Evolutionary conservation across 495 filamentous ascomycete genomes (phyloP).

Genomic region (Penicillium pancosmium): DNA sequence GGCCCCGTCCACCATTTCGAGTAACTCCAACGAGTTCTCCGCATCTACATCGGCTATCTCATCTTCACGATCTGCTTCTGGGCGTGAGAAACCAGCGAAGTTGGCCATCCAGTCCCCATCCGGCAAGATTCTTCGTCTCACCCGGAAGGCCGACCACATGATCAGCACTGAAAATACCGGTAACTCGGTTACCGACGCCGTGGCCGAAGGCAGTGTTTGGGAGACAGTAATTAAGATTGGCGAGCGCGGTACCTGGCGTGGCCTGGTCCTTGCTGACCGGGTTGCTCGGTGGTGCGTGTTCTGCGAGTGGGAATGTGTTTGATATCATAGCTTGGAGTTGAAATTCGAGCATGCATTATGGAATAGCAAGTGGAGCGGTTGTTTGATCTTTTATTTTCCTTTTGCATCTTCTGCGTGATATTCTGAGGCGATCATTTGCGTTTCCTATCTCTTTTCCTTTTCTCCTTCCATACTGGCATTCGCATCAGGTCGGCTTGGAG

Average conservation of each 20-base stretch:
- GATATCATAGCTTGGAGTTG: conserved; percentile 8
- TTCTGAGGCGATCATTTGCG: conserved; percentile 7
- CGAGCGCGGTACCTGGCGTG: conserved; percentile 88
- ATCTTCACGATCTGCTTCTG: conserved; percentile 52
- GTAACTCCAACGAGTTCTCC: conserved; percentile 47
- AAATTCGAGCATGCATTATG: conserved; percentile 6
- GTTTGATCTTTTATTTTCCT: conserved; percentile 13
- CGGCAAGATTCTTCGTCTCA: conserved; percentile 92
- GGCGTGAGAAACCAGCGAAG: conserved; percentile 85
- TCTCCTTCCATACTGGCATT: conserved; percentile 28
- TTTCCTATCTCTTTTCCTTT: conserved; percentile 9
- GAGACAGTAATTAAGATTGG: conserved; percentile 98
- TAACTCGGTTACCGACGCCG: conserved; percentile 52
- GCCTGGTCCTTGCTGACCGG: conserved; percentile 89
- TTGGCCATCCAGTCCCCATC: conserved; percentile 91
- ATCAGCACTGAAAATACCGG: conserved; percentile 48
- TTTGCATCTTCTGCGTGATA: conserved; percentile 4
- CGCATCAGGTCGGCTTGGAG: conserved; percentile 30
- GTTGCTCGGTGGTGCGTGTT: conserved; percentile 98
- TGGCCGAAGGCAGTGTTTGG: conserved; percentile 81
- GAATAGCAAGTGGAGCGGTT: conserved; percentile 7
- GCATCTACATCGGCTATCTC: conserved; percentile 55
- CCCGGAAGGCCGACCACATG: conserved; percentile 80
- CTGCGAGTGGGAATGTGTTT: conserved; percentile 83
- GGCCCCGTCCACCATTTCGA: conserved; percentile 43